Base-by-base conservation (phyloP, 352 stramenopile genomes). In the Globisporangium paddicum region DNA sequence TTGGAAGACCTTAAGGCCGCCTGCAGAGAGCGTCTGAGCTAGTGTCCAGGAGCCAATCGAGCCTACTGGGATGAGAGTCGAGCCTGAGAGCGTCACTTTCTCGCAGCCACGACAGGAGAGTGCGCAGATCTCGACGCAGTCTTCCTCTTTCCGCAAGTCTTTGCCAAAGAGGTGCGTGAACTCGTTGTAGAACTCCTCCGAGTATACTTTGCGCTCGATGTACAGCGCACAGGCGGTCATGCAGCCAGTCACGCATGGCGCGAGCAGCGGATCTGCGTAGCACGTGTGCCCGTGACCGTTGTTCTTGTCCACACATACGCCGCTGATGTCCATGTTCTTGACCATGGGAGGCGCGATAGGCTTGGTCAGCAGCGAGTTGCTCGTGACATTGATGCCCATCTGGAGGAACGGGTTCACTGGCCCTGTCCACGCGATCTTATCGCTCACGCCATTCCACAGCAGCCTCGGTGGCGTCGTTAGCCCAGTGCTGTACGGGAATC, bases 81-180 rank as follows among this genome's bases (percentile, higher is more conserved):
- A 70, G 2, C 81, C 81, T 8, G 78, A 87, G 7, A 90, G 53
- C 38, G 63, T 67, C n/a, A 82, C 78, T 16, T 68, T 54, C 44
- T 92, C 82, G 55, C 82, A 92, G 0, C 73, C 79, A n/a, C 75
- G 79, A 41, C 79, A 92, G 21, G 75, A 77, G 3, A 78, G 58
- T 7, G 77, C 63, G 28, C 82, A 92, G 19, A 65, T 57, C 48
- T 90, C 82, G 19, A 90, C 71, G 49, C 82, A 92, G 54, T 87
- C 82, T 54, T 92, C 82, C 25, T 90, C 76, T n/a, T 75, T 74
- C 5, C 50, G 54, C 50, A 92, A 62, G 40, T 89, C 67, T 50
- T 89, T 87, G 55, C 82, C 80, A 51, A 92, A 90, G 11, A 92
- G 58, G 58, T 88, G 78, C 34, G 63, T 68, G 42, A 90, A 92